A percentile compares a stretch with the other conserved stretches of the same genome.
phyloP scores from a whole-genome alignment of 768 basidiomycete species.

The Tricholoma matsutake region DNA sequence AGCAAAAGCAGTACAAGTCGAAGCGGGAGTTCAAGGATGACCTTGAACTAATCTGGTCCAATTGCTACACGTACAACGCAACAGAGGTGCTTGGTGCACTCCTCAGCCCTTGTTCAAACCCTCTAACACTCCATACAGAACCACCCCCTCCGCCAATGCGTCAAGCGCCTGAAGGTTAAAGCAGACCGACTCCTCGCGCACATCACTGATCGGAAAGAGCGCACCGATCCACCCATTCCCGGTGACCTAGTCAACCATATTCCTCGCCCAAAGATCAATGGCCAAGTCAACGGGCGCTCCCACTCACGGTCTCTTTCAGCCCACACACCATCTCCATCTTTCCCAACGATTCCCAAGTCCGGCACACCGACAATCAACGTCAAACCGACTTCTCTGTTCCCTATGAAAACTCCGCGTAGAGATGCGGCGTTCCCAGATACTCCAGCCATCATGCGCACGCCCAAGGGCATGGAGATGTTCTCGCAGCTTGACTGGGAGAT shows the following conservation, averaged over 20 bases:
- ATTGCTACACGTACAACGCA: constrained; percentile 91
- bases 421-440: constrained; percentile 61
- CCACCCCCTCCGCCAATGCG: constrained; percentile 85
- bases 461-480: constrained; percentile 72
- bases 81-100: constrained; percentile 62
- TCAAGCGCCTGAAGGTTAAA: constrained; percentile 76
- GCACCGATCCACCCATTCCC: constrained; percentile 68
- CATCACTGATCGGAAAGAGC: constrained; percentile 86
- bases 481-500: constrained; percentile 54
- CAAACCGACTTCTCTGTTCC: constrained; percentile 24
- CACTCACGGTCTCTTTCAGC: constrained; percentile 6
- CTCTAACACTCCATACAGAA: constrained; percentile 43
- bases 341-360: constrained; percentile 27
- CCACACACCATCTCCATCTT: constrained; percentile 37
- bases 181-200: constrained; percentile 84
- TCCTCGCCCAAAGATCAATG: constrained; percentile 38
- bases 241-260: constrained; percentile 32
- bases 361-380: constrained; percentile 26
- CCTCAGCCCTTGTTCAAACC: not conserved
- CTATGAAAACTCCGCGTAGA: constrained; percentile 26
- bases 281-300: constrained; percentile 39
- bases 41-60: constrained; percentile 95
- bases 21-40: constrained; percentile 94
- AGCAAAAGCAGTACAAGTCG: constrained; percentile 86
- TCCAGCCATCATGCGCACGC: constrained; percentile 66